Base-by-base conservation (phyloP, 192 early-diverging fungal genomes). In the Coemansia sp. region DNA sequence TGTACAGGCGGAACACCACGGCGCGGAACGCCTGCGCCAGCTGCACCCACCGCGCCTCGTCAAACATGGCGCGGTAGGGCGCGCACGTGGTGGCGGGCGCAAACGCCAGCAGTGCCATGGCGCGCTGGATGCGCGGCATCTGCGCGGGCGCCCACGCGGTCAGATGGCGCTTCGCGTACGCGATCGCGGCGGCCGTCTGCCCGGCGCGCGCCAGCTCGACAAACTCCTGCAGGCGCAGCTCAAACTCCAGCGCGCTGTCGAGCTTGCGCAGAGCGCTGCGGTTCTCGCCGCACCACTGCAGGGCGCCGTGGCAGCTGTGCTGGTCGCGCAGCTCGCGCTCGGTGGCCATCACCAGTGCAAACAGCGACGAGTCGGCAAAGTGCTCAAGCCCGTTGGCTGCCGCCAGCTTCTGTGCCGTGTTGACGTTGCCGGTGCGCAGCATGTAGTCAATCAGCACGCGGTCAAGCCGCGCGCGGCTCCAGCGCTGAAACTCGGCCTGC, bases 231-330 rank as follows among this genome's bases (percentile, higher is more conserved):
- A 96, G 56, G 1, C 93, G 83, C 52, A 98, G 80, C 60, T 96
- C 89, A 79, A 99, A 99, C 70, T 99, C 97, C 34, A 99, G 70
- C 7, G 90, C 85, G 68, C 93, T 97, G 89, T 99, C 51, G 17
- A 93, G 83, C 63, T 97, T 99, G 56, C 87, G 86, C 48, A 99
- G 68, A 1, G 78, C 87, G 10, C 88, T 86, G 35, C 83, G 84
- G 73, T 99, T 97, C 17, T 98, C 95, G 14, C 79, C 83, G 62
- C 97, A 99, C 97, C 97, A 99, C 35, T 82, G 79, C 50, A 99
- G 64, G 25, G 89, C 88, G 64, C 94, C 90, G 25, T 82, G 59
- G 65, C 95, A 99, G 67, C 88, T 92, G 32, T 86, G 80, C 10
- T 73, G 55, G 44, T 81, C 62, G 15, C 59, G 39, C 27, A 98